Conservation (phyloP, 345 rosid genomes). For the Salix arbutifolia region DNA sequence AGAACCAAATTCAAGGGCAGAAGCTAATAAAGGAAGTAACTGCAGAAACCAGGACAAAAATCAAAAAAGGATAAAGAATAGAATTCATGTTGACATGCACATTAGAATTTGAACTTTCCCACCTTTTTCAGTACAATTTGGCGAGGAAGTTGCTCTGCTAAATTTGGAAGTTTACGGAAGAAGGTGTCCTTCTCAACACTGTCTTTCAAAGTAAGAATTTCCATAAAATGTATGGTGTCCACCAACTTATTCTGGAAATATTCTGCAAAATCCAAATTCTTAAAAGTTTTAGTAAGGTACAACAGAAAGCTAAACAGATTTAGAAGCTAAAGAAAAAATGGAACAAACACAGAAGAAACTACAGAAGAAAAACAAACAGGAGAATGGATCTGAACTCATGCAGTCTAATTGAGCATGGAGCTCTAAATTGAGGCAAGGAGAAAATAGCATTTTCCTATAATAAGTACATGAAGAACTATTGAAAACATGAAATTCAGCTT, state of each 20-base stretch:
- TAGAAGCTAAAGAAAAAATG: not conserved
- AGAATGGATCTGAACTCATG: not conserved
- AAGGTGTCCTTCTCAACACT: slow-evolving; percentile 93
- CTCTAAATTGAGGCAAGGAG: not conserved
- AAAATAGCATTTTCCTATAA: not conserved
- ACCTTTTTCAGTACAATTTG: slow-evolving; percentile 95
- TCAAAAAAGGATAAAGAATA: slow-evolving; percentile 15
- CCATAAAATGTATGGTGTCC: slow-evolving; percentile 99
- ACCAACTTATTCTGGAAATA: slow-evolving; percentile 99
- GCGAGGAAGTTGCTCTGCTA: slow-evolving; percentile 98
- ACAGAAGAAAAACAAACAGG: not conserved
- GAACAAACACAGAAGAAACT: not conserved
- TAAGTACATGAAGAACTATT: not conserved
- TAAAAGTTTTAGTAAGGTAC: not conserved
- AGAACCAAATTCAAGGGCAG: slow-evolving; percentile 97
- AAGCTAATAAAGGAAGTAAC: slow-evolving; percentile 96
- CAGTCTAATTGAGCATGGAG: not conserved
- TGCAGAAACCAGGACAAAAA: slow-evolving; percentile 40
- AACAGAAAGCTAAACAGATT: not conserved
- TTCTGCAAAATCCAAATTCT: slow-evolving; percentile 48
- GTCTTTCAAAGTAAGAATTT: slow-evolving; percentile 89
- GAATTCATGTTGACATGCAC: slow-evolving; percentile 3
- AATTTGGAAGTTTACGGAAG: slow-evolving; percentile 94
- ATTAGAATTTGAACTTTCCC: slow-evolving; percentile 20
- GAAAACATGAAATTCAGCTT: not conserved